phyloP scores from a whole-genome alignment of 2,329 filamentous ascomycete genomes.

The Daldinia sp. region DNA sequence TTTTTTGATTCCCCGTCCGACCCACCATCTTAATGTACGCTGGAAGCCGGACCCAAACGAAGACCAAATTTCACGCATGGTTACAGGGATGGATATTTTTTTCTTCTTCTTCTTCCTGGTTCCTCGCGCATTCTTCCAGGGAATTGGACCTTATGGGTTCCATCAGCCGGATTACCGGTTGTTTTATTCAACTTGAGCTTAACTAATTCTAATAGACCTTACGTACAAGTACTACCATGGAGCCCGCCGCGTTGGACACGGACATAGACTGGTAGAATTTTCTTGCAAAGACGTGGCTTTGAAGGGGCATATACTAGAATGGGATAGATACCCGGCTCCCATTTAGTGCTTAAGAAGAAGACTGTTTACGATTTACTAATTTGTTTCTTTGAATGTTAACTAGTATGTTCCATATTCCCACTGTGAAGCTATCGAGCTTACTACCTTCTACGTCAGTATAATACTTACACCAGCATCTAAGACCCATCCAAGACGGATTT shows the following conservation, averaged over 20 bases:
- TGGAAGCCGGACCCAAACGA: slow-evolving; percentile 18
- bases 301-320: background rate
- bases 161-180: background rate
- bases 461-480: background rate
- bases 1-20: slow-evolving; percentile 23
- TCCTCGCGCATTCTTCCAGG: slow-evolving; percentile 2
- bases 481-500: background rate
- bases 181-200: slow-evolving; percentile 1
- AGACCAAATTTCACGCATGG: slow-evolving; percentile 18
- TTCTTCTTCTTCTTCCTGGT: slow-evolving; percentile 10
- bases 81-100: slow-evolving; percentile 21
- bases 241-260: background rate
- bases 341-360: background rate
- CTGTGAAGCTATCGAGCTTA: background rate
- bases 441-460: background rate
- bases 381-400: background rate
- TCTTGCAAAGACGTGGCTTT: background rate
- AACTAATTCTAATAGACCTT: background rate
- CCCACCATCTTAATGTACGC: slow-evolving; percentile 34
- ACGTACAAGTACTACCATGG: slow-evolving; percentile 7
- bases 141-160: background rate
- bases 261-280: background rate
- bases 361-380: background rate
- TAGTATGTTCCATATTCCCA: background rate
- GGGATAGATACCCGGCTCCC: background rate